A percentile compares a stretch with the other conserved stretches of the same genome.
Evolutionary conservation across 2,329 filamentous ascomycete genomes (phyloP).

Genomic region (Ceratocystis albifundus): DNA sequence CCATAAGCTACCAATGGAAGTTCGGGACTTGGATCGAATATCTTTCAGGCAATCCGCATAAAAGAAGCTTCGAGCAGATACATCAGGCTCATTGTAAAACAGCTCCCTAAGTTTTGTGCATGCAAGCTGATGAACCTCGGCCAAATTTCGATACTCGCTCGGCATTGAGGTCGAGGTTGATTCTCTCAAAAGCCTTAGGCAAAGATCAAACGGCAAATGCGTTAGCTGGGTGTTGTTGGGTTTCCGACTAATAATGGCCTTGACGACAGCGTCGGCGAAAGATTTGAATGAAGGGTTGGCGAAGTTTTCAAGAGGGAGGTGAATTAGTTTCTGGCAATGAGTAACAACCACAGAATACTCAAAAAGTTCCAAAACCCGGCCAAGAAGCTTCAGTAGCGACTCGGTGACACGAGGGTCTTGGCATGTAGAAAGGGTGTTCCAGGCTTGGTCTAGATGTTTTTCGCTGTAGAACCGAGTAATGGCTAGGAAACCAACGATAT

Average conservation of each 20-base stretch:
- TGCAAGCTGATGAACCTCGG: constrained; percentile 53
- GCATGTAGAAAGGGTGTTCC: constrained; percentile 68
- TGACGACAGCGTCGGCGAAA: constrained; percentile 49
- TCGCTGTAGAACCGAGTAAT: constrained; percentile 63
- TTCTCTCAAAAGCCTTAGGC: constrained; percentile 59
- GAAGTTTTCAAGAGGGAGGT: constrained; percentile 52
- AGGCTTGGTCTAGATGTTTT: constrained; percentile 66
- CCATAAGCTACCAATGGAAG: constrained; percentile 45
- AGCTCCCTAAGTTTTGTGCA: constrained; percentile 49
- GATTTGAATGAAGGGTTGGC: constrained; percentile 46
- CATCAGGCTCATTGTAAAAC: constrained; percentile 43
- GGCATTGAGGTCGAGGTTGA: constrained; percentile 45
- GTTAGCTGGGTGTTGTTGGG: constrained; percentile 31
- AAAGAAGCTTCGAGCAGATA: constrained; percentile 47
- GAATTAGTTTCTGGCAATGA: constrained; percentile 58
- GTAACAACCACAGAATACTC: constrained; percentile 45
- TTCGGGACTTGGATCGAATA: constrained; percentile 42
- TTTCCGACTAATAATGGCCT: constrained; percentile 37
- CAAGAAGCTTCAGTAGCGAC: constrained; percentile 59
- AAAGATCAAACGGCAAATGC: constrained; percentile 40
- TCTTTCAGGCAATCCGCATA: constrained; percentile 57
- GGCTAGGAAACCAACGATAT: constrained; percentile 77
- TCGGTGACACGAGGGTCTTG: constrained; percentile 78
- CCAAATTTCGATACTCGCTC: constrained; percentile 44
- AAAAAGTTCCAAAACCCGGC: constrained; percentile 39